Percentiles rank a stretch among this genome's conserved stretches.
These are phyloP conservation scores for Hypoxylon sp. DNA, from an alignment of 2,329 filamentous ascomycete genomes.

Conservation along the genomic window DNA sequence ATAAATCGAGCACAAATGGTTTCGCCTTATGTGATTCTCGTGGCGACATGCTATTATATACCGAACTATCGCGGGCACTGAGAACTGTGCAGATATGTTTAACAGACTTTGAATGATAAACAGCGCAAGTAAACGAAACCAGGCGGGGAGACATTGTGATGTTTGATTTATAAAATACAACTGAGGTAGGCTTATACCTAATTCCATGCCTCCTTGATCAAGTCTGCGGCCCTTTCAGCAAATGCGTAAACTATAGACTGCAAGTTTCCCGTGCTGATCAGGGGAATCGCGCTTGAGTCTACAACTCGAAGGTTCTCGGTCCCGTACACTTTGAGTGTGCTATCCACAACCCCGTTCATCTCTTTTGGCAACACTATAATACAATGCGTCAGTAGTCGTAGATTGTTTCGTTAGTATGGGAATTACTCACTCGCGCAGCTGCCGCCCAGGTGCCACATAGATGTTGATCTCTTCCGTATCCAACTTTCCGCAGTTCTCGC, in stretches of 20 bases:
- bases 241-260: conserved; percentile 42
- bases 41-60: no score
- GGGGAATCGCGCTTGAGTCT: conserved; percentile 46
- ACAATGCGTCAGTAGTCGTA: conserved; percentile 8
- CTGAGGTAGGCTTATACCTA: no score
- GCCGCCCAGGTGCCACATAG: background rate
- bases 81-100: no score
- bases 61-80: no score
- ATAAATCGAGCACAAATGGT: no score
- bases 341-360: conserved; percentile 45
- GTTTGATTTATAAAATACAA: no score
- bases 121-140: no score
- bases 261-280: conserved; percentile 46
- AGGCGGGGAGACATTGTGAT: no score
- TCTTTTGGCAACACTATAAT: background rate
- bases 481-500: background rate
- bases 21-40: no score
- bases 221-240: conserved; percentile 45
- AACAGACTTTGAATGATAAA: no score
- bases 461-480: background rate
- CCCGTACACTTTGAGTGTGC: conserved; percentile 46
- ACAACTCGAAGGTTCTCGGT: conserved; percentile 46
- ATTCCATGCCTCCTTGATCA: no score
- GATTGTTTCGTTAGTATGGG: conserved; percentile 26
- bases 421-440: background rate